These are phyloP conservation scores for Cutaneotrichosporon sp. DNA, from an alignment of 1,284 basidiomycete species.

Conservation along the genomic window DNA sequence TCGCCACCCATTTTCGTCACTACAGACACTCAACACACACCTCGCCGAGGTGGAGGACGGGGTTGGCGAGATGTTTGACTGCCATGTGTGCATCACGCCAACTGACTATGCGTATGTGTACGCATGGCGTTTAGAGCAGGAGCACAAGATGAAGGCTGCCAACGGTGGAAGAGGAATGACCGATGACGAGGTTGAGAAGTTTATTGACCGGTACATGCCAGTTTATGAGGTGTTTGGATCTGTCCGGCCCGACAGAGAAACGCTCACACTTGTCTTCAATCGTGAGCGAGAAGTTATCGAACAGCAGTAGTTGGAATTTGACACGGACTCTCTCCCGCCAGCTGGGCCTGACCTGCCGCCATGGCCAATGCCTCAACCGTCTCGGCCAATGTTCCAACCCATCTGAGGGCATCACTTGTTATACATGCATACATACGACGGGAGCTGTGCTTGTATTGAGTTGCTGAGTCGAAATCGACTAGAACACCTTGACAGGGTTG, in stretches of 20 bases:
- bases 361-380: too few species aligned
- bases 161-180: slow-evolving; percentile 84
- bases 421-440: too few species aligned
- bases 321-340: too few species aligned
- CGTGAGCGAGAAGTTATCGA: not conserved
- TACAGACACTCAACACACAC: slow-evolving; percentile 27
- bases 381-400: too few species aligned
- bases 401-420: too few species aligned
- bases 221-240: slow-evolving; percentile 28
- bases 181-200: slow-evolving; percentile 69
- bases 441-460: too few species aligned
- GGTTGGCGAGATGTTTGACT: slow-evolving; percentile 16
- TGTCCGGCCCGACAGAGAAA: not conserved
- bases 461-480: too few species aligned
- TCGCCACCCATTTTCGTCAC: slow-evolving; percentile 19
- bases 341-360: too few species aligned
- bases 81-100: slow-evolving; percentile 33
- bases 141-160: slow-evolving; percentile 72
- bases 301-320: too few species aligned
- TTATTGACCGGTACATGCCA: slow-evolving; percentile 48
- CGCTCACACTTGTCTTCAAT: slow-evolving; percentile 1
- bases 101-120: slow-evolving; percentile 28
- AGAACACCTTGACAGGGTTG: too few species aligned
- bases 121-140: slow-evolving; percentile 77
- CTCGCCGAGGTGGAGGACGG: slow-evolving; percentile 23